phyloP scores from a whole-genome alignment of 371 early-diverging fungal genomes.

The Massospora cicadina region DNA sequence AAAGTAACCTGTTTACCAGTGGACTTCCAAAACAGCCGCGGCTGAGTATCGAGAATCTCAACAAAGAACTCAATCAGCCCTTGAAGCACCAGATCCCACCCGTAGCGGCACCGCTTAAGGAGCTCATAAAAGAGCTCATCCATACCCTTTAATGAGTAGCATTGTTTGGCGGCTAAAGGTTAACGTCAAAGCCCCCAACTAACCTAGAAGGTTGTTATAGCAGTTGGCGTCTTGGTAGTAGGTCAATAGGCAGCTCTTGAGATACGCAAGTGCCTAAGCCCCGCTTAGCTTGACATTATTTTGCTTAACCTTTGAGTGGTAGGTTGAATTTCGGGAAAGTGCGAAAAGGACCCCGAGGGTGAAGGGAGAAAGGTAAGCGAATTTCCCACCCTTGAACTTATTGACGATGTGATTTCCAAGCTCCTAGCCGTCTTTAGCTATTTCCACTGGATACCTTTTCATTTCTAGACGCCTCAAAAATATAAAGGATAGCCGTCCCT shows the following conservation, averaged over 20 bases:
- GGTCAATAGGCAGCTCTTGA: neutral
- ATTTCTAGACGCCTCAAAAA: slow-evolving; percentile 1
- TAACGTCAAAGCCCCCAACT: neutral
- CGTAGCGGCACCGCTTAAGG: neutral
- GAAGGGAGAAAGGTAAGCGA: slow-evolving; percentile 5
- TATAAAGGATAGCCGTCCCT: slow-evolving; percentile 8
- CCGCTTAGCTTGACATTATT: neutral
- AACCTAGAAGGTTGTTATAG: neutral
- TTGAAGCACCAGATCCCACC: slow-evolving; percentile 7
- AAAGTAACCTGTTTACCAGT: neutral
- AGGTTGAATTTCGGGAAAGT: slow-evolving; percentile 2
- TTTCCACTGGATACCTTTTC: neutral
- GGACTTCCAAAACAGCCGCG: neutral
- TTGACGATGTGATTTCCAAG: slow-evolving; percentile 3
- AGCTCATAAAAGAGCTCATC: slow-evolving; percentile 2
- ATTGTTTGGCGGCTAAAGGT: neutral
- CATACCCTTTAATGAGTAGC: neutral
- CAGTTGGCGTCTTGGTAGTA: slow-evolving; percentile 2
- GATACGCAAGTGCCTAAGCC: neutral
- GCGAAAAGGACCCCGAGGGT: slow-evolving; percentile 4
- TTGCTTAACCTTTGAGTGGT: neutral
- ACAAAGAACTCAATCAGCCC: slow-evolving; percentile 8
- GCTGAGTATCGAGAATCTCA: slow-evolving; percentile 5
- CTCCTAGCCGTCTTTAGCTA: neutral
- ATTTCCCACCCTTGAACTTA: slow-evolving; percentile 3